Evolutionary conservation across 1,139 yeast species (phyloP), one percentile per base, ranked within the genome.

Genomic region (Arxiozyma telluris): DNA sequence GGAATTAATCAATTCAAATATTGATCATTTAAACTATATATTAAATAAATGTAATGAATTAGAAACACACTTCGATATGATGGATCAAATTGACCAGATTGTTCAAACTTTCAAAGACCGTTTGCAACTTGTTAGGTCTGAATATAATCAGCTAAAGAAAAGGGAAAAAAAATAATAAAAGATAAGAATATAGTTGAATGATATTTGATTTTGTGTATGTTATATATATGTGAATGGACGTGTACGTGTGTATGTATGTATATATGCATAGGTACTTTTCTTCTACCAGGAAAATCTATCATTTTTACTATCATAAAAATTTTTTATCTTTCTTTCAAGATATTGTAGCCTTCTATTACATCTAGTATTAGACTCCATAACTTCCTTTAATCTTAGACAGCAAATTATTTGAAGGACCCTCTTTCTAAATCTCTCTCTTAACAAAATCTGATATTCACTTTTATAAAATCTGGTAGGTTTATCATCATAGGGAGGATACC

Each of bases 21-120:
- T 85, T 49, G 65, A 64, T 0, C 68, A 69, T 12, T 73, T 81
- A 3, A 77, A 77, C 45, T 55, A 57, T 1, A 57, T 86, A 18
- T 57, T 83, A 22, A 61, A 63, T 7, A 70, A 77, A 45, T 84
- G 91, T 59, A 77, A 78, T 45, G 77, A 75, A 18, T 62, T 87
- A 23, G 87, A 85, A 59, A 64, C 69, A 56, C 87, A 85, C 59
- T 82, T 87, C 57, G 74, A 79, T 64, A 86, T 84, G 68, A 65
- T 88, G 54, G 83, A 84, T 56, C 95, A 87, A 63, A 73, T 88
- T 15, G 64, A 60, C 15, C 47, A 54, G 30, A 67, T 66, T 15
- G 59, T 64, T 1, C 61, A 57, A 22, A 54, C 61, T n/a, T 63
- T 71, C 60, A 52, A 66, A 54, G 56, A 64, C 55, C 50, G 74